Conservation (phyloP, 371 early-diverging fungal species). For the Rhizomucor pusillus region DNA sequence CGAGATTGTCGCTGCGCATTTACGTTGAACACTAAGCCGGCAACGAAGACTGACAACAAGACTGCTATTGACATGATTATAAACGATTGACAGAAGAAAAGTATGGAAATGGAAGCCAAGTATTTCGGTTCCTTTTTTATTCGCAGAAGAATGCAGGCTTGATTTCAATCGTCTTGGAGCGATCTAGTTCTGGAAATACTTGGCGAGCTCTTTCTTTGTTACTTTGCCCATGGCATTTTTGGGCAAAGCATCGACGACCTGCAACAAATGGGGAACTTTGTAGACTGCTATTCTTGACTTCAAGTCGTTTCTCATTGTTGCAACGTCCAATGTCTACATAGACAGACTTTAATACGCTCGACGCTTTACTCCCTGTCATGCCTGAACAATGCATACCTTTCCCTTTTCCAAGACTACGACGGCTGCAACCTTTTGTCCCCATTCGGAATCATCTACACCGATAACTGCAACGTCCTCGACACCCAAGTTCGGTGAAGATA, state of each 20-base stretch:
- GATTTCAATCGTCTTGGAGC: too few relatives aligned
- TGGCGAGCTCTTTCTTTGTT: constrained; percentile 71
- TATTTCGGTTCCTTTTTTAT: too few relatives aligned
- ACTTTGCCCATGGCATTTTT: constrained; percentile 91
- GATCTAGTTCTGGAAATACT: too few relatives aligned
- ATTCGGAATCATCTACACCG: constrained; percentile 71
- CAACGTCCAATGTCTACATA: constrained; percentile 34
- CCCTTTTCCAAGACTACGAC: constrained; percentile 47
- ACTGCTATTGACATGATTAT: too few relatives aligned
- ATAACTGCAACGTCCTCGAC: constrained; percentile 76
- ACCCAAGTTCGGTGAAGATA: constrained; percentile 48
- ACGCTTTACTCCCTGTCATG: neutral
- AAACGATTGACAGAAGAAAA: too few relatives aligned
- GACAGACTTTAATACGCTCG: too few relatives aligned
- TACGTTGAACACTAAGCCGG: too few relatives aligned
- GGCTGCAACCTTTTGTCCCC: constrained; percentile 79
- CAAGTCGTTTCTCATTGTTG: constrained; percentile 48
- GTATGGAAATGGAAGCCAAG: too few relatives aligned
- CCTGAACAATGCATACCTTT: constrained; percentile 8
- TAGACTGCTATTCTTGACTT: constrained; percentile 67
- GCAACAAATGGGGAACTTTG: constrained; percentile 65
- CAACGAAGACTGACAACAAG: too few relatives aligned
- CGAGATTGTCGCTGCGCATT: too few relatives aligned
- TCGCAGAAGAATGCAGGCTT: too few relatives aligned
- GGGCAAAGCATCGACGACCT: constrained; percentile 60